These are phyloP conservation scores for Silybum marianum DNA, from an alignment of 129 eudicot genomes.

Conservation along the genomic window DNA sequence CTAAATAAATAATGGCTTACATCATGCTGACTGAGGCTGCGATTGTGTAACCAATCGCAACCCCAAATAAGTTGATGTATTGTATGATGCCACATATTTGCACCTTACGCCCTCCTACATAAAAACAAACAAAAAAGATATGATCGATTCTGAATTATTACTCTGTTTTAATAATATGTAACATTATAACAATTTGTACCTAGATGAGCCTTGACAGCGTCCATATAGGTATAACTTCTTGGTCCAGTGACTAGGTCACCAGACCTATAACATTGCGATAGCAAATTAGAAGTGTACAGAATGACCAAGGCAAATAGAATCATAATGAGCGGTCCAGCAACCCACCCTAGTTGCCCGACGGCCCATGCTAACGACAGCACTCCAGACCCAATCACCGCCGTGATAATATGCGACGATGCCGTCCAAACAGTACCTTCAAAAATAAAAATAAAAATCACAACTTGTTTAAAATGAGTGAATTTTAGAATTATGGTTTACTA, in stretches of 20 bases:
- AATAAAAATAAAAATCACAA: constrained; percentile 9
- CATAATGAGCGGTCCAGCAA: constrained; percentile 62
- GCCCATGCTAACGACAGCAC: constrained; percentile 85
- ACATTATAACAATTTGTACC: constrained; percentile 34
- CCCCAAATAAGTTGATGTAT: constrained; percentile 60
- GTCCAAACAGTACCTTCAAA: constrained; percentile 60
- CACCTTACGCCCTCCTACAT: constrained; percentile 59
- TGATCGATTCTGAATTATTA: not conserved
- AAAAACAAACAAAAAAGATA: not conserved
- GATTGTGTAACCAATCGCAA: constrained; percentile 79
- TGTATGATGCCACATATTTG: constrained; percentile 61
- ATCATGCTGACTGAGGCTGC: constrained; percentile 81
- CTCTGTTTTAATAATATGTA: not conserved
- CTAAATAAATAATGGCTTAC: constrained; percentile 39
- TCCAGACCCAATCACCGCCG: constrained; percentile 85
- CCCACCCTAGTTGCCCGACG: constrained; percentile 76
- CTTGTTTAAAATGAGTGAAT: not conserved
- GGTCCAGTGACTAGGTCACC: constrained; percentile 65
- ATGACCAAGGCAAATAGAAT: constrained; percentile 53
- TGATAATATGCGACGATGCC: constrained; percentile 62
- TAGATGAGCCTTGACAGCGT: constrained; percentile 61
- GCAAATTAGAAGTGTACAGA: constrained; percentile 55
- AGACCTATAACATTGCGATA: constrained; percentile 62
- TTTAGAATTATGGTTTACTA: constrained; percentile 1
- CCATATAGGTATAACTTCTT: constrained; percentile 79